Percentiles rank a stretch among this genome's conserved stretches.
phyloP scores from a whole-genome alignment of 1,139 yeast genomes.

The Geotrichum candidum region DNA sequence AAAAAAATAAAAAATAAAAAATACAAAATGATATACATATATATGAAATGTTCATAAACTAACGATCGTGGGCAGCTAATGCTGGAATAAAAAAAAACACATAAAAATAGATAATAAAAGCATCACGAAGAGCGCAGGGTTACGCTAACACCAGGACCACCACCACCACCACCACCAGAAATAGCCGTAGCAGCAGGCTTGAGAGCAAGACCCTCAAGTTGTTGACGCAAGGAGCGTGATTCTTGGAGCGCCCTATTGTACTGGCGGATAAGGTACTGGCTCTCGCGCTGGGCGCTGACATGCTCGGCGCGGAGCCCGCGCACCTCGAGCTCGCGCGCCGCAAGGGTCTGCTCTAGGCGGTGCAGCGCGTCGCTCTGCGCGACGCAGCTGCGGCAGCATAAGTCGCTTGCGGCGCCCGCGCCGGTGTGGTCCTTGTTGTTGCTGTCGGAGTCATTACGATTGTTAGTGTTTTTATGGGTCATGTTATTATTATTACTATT shows the following conservation, averaged over 20 bases:
- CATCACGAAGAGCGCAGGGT: not conserved
- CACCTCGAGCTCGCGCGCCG: constrained; percentile 13
- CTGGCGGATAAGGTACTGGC: constrained; percentile 25
- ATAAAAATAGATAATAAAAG: not conserved
- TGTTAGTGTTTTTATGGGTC: not conserved
- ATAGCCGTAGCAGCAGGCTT: too few relatives aligned
- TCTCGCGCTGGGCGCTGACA: constrained; percentile 22
- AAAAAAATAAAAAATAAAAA: not conserved
- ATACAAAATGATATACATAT: not conserved
- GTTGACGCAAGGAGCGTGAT: constrained; percentile 15
- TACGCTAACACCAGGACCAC: not conserved
- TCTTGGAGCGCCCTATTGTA: constrained; percentile 25
- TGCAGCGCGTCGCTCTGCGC: constrained; percentile 13
- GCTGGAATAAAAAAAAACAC: not conserved
- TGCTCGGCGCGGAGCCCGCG: constrained; percentile 22
- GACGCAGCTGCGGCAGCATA: constrained; percentile 18
- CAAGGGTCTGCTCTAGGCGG: constrained; percentile 19
- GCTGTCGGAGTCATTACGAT: not conserved
- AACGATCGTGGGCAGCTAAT: not conserved
- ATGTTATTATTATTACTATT: too few relatives aligned
- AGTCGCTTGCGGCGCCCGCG: not conserved
- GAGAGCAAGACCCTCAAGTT: constrained; percentile 17
- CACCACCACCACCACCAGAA: too few relatives aligned
- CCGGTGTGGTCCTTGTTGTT: not conserved
- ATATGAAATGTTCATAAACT: not conserved